Base-by-base conservation (phyloP, 1,139 yeast species). In the Magnusiomyces fungicola region DNA sequence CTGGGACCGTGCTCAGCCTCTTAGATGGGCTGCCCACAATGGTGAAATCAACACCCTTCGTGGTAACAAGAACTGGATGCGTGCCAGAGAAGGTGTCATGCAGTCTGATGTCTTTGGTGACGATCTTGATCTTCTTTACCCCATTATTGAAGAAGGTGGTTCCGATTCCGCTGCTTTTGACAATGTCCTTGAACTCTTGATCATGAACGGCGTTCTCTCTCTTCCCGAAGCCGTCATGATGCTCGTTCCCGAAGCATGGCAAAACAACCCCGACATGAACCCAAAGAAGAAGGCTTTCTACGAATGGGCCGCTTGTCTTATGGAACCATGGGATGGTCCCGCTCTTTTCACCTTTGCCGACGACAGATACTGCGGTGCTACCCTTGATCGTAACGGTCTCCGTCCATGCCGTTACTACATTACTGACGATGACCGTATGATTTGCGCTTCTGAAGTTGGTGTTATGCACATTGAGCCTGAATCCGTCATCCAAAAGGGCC, bases 321-420 rank as follows among this genome's bases (percentile, higher is more conserved):
- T 92, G 97, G 98, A 92, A 72, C 97, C 98, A 21, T 92, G 98
- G 98, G 98, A 92, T 71, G 98, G 98, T 58, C 98, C 98, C 34
- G 97, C 97, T 39, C 75, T 92, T 61, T 87, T 92, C 73, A 89
- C 96, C 33, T 92, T 92, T 69, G 94, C 97, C 34, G 97, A 92
- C 68, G 97, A 96, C 57, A 79, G 97, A 63, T 92, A 87, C 76
- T 88, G 97, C 72, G 98, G 98, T 72, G 98, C 98, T 48, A 90
- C 90, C 67, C 78, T 92, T 60, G 98, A 92, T 71, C 81, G 98
- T 72, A 92, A 92, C 67, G 98, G 98, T 58, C 78, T 92, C 63
- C 84, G 98, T 72, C 98, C 98, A 44, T 92, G 98, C 73, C 88
- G 98, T 69, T 92, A 87, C 75, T 92, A 92, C 68, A 83, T 92